Evolutionary conservation across 176 grass and related monocot species (phyloP).

Genomic region (Aegilops umbellulata): DNA sequence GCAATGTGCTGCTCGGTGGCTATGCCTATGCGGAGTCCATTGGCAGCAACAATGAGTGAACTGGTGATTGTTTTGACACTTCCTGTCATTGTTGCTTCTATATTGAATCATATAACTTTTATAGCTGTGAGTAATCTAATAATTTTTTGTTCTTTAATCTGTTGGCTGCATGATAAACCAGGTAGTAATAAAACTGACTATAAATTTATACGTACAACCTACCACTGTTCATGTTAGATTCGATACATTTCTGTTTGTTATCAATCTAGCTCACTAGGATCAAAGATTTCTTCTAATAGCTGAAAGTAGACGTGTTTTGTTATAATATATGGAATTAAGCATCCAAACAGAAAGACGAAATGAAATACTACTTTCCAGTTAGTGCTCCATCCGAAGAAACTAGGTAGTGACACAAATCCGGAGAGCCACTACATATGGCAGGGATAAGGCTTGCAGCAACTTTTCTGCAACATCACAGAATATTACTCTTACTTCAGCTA

Average conservation of each 20-base stretch:
- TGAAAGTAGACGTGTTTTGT: background rate
- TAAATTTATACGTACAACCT: background rate
- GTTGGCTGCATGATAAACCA: background rate
- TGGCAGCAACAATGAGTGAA: conserved; percentile 23
- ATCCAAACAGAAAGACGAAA: background rate
- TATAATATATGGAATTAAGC: background rate
- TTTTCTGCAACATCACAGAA: background rate
- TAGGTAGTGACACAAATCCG: background rate
- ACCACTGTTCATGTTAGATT: background rate
- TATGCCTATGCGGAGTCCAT: conserved; percentile 22
- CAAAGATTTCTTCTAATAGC: background rate
- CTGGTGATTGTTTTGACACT: conserved; percentile 18
- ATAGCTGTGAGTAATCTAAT: conserved; percentile 10
- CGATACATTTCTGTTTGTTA: background rate
- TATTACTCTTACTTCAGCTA: background rate
- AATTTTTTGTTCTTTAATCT: conserved; percentile 25
- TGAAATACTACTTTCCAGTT: background rate
- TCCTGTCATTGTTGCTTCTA: conserved; percentile 30
- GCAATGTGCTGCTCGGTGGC: conserved; percentile 44
- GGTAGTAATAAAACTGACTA: background rate
- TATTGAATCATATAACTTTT: conserved; percentile 20
- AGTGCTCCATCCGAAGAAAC: background rate
- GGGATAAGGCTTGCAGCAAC: background rate
- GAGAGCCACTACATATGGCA: background rate
- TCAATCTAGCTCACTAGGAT: background rate